Percentiles rank a stretch among this genome's conserved stretches.
phyloP scores from a whole-genome alignment of 148 eudicot species.

The Arbutus unedo region DNA sequence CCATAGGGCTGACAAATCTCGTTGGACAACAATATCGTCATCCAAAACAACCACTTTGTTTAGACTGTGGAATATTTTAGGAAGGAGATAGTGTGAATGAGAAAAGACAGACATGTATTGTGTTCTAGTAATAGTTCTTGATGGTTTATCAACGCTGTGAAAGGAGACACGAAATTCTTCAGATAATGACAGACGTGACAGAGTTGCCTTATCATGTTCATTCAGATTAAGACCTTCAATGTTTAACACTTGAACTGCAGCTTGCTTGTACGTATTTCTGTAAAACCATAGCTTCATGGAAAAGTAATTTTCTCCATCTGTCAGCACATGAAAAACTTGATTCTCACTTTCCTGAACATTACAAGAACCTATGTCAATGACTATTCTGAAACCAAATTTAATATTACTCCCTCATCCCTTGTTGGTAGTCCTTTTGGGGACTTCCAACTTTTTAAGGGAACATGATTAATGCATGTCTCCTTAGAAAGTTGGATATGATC shows the following conservation, averaged over 20 bases:
- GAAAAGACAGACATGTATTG: conserved; percentile 76
- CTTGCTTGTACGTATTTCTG: conserved; percentile 59
- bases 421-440: neutral
- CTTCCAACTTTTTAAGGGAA: neutral
- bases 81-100: conserved; percentile 74
- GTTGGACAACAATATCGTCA: conserved; percentile 84
- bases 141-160: conserved; percentile 38
- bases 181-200: conserved; percentile 46
- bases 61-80: conserved; percentile 57
- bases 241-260: conserved; percentile 72
- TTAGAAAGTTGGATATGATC: neutral
- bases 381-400: neutral
- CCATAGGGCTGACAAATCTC: conserved; percentile 79
- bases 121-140: conserved; percentile 47
- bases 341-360: conserved; percentile 67
- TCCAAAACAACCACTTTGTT: conserved; percentile 78
- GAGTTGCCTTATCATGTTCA: conserved; percentile 24
- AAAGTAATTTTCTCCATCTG: conserved; percentile 74
- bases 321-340: conserved; percentile 86
- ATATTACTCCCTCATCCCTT: neutral
- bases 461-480: neutral
- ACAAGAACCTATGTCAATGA: conserved; percentile 12
- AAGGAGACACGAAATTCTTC: conserved; percentile 82
- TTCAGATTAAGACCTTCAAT: conserved; percentile 54
- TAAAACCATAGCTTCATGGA: conserved; percentile 88